These are phyloP conservation scores for Grigorovia jiainica DNA, from an alignment of 805 yeast genomes.

Conservation along the genomic window DNA sequence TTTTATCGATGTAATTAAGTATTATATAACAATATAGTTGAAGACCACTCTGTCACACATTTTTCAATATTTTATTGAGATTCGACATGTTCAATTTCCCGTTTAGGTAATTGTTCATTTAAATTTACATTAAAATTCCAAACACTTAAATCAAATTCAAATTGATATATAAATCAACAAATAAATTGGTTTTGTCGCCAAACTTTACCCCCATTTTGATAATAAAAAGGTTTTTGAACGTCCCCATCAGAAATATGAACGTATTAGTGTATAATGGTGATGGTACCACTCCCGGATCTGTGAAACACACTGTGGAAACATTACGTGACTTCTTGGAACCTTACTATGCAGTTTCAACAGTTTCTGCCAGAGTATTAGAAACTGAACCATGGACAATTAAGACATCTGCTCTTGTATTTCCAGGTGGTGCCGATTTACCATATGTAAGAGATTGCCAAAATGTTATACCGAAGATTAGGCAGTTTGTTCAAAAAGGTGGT, in stretches of 20 bases:
- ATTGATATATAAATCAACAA: no score
- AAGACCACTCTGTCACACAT: no score
- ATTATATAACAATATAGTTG: no score
- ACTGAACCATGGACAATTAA: constrained; percentile 85
- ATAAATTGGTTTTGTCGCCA: no score
- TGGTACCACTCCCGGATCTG: constrained; percentile 83
- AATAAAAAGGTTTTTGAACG: no score
- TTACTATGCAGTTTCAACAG: constrained; percentile 73
- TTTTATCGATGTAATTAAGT: no score
- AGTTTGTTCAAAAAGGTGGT: constrained; percentile 68
- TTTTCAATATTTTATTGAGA: no score
- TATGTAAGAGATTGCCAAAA: constrained; percentile 68
- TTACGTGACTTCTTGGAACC: constrained; percentile 72
- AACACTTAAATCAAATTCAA: no score
- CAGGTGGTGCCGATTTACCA: constrained; percentile 97
- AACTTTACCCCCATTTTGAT: no score
- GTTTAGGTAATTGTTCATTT: no score
- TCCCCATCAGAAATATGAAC: constrained; percentile 40
- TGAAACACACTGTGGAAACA: constrained; percentile 72
- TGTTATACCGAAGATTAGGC: constrained; percentile 49
- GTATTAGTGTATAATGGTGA: constrained; percentile 63
- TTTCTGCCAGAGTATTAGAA: constrained; percentile 49
- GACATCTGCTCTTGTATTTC: constrained; percentile 72
- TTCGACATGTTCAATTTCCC: no score
- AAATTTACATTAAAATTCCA: no score